Evolutionary conservation across 768 basidiomycete genomes (phyloP).

Genomic region (Lentinula sp.): DNA sequence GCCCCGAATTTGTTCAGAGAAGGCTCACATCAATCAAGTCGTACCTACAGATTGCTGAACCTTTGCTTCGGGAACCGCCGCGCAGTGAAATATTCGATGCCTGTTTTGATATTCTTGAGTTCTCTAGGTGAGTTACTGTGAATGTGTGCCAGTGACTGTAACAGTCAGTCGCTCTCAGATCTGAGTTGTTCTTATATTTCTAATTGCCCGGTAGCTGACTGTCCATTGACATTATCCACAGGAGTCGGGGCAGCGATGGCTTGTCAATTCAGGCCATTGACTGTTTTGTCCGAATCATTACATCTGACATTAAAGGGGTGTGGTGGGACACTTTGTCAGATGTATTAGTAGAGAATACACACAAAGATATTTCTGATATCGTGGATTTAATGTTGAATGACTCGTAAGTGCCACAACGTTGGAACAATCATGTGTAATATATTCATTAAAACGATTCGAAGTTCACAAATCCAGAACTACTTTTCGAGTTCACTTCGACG

Average conservation of each 20-base stretch:
- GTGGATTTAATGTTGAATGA: background rate
- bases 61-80: background rate
- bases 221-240: background rate
- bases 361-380: background rate
- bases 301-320: background rate
- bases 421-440: background rate
- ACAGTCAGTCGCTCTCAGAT: background rate
- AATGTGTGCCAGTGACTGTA: background rate
- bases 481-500: background rate
- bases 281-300: background rate
- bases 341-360: background rate
- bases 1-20: background rate
- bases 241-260: background rate
- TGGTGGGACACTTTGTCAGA: background rate
- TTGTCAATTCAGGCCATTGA: background rate
- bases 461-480: background rate
- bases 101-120: background rate
- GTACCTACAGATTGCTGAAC: background rate
- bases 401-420: background rate
- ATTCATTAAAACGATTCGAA: background rate
- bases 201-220: background rate
- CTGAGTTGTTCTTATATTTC: too few relatives aligned
- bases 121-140: background rate
- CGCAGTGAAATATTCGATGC: background rate
- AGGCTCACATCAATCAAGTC: background rate